Conservation (phyloP, 768 basidiomycete genomes). For the Mycena galericulata region DNA sequence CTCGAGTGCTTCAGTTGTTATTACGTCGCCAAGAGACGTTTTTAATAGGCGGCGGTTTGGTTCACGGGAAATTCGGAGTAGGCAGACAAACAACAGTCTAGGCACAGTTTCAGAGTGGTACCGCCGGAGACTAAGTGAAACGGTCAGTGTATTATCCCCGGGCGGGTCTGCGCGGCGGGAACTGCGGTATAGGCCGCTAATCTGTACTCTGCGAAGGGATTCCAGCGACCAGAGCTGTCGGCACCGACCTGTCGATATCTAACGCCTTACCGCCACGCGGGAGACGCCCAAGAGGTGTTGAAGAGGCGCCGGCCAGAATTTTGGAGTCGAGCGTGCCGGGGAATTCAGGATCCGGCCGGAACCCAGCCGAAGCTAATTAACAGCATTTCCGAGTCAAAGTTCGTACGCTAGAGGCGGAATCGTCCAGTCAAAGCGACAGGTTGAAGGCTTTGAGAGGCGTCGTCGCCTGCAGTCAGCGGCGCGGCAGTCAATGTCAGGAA, state of each 20-base stretch:
- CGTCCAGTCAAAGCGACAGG: conserved; percentile 12
- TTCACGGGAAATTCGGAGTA: neutral
- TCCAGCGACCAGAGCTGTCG: neutral
- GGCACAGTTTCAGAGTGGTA: neutral
- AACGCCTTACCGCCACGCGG: conserved; percentile 7
- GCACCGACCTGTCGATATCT: conserved; percentile 6
- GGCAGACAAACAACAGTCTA: neutral
- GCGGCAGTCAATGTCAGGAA: neutral
- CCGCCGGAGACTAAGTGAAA: conserved; percentile 13
- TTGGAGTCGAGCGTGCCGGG: neutral
- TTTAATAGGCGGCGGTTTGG: conserved; percentile 7
- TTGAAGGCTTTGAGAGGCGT: neutral
- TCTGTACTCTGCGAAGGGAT: neutral
- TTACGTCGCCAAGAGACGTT: neutral
- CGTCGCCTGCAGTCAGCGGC: neutral
- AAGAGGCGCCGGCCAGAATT: conserved; percentile 12
- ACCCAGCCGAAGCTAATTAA: neutral
- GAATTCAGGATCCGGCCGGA: conserved; percentile 13
- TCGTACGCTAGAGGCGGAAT: neutral
- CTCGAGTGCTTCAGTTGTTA: neutral
- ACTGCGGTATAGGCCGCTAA: neutral
- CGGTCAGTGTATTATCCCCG: conserved; percentile 14
- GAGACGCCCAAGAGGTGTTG: conserved; percentile 4
- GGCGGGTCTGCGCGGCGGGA: neutral
- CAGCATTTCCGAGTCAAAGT: conserved; percentile 19